phyloP scores from a whole-genome alignment of 768 basidiomycete species.

The Rhizopogon vulgaris region DNA sequence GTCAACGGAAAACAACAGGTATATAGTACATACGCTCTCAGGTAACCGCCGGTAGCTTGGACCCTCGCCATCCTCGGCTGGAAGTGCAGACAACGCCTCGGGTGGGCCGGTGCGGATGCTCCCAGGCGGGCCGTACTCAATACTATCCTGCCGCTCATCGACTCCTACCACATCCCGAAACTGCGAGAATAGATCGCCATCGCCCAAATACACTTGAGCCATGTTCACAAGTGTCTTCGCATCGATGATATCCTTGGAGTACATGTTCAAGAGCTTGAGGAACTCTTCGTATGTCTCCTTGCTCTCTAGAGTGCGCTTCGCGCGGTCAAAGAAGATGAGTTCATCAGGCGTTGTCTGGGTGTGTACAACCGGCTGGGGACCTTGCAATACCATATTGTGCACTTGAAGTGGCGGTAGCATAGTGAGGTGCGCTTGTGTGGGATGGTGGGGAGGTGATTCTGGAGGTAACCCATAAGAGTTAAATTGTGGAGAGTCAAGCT shows the following conservation, averaged over 20 bases:
- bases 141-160: conserved; percentile 56
- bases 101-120: conserved; percentile 73
- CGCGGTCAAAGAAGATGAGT: conserved; percentile 89
- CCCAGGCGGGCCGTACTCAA: conserved; percentile 69
- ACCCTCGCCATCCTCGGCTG: conserved; percentile 80
- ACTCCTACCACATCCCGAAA: conserved; percentile 86
- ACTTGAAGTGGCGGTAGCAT: conserved; percentile 24
- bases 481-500: conserved; percentile 43
- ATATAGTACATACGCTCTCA: conserved; percentile 59
- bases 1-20: background rate
- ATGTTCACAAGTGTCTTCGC: conserved; percentile 74
- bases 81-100: conserved; percentile 70
- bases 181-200: conserved; percentile 70
- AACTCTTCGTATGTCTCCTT: conserved; percentile 88
- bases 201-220: conserved; percentile 76
- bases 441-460: conserved; percentile 27
- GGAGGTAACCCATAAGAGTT: conserved; percentile 39
- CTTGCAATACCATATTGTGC: conserved; percentile 21
- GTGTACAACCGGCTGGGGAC: conserved; percentile 11
- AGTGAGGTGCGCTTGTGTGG: conserved; percentile 15
- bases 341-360: conserved; percentile 55
- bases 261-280: conserved; percentile 86
- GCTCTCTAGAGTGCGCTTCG: conserved; percentile 73
- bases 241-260: conserved; percentile 89
- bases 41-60: conserved; percentile 92